A percentile compares a stretch with the other conserved stretches of the same genome.
These are phyloP conservation scores for Delonix regia DNA, from an alignment of 306 rosid genomes.

Conservation along the genomic window DNA sequence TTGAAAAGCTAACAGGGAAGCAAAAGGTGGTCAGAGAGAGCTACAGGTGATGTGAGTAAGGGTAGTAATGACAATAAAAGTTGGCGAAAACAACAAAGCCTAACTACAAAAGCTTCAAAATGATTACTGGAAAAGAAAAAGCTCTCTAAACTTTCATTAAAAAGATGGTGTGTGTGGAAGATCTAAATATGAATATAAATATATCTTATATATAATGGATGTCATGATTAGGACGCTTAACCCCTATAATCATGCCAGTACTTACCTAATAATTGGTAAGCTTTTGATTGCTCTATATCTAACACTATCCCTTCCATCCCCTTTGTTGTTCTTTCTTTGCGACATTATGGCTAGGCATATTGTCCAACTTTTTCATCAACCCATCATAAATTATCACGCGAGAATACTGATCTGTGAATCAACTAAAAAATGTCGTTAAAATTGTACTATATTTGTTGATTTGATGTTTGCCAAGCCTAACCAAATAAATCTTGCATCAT, in stretches of 20 bases:
- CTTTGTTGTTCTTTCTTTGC: neutral
- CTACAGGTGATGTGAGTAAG: neutral
- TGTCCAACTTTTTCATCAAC: neutral
- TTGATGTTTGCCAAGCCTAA: slow-evolving; percentile 21
- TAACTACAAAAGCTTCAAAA: slow-evolving; percentile 8
- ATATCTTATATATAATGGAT: slow-evolving; percentile 28
- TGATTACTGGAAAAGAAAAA: slow-evolving; percentile 30
- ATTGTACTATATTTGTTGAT: neutral
- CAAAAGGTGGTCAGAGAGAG: slow-evolving; percentile 7
- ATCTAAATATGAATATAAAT: slow-evolving; percentile 4
- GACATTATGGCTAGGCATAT: neutral
- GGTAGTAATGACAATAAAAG: slow-evolving; percentile 11
- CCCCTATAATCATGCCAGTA: slow-evolving; percentile 34
- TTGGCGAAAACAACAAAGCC: slow-evolving; percentile 36
- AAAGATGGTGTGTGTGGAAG: slow-evolving; percentile 13
- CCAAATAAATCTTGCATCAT: neutral
- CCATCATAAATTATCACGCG: neutral
- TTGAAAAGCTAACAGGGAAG: neutral
- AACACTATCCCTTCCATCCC: no score
- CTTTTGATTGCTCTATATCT: slow-evolving; percentile 26
- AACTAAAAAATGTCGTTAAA: neutral
- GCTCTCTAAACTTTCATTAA: neutral
- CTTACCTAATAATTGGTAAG: slow-evolving; percentile 44
- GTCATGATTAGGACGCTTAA: slow-evolving; percentile 39
- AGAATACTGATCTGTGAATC: neutral